Conservation (phyloP, 1,139 yeast genomes). For the Saccharomyces hybrid region DNA sequence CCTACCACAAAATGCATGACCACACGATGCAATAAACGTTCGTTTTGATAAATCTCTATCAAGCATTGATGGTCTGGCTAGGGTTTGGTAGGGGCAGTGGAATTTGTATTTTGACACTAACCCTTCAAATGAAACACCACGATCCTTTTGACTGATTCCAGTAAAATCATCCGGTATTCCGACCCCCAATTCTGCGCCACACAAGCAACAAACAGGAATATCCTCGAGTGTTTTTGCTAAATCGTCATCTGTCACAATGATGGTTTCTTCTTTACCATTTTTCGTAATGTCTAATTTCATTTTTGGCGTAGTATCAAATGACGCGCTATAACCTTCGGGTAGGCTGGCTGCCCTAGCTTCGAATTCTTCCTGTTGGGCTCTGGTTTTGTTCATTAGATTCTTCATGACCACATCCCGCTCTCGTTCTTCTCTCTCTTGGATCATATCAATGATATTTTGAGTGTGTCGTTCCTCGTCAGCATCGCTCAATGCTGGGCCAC, state of each 20-base stretch:
- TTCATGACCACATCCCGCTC: constrained; percentile 32
- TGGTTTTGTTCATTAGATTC: constrained; percentile 31
- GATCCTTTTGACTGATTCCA: constrained; percentile 23
- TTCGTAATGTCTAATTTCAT: constrained; percentile 28
- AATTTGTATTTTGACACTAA: constrained; percentile 33
- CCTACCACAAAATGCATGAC: constrained; percentile 82
- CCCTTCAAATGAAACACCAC: constrained; percentile 24
- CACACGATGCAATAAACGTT: constrained; percentile 65
- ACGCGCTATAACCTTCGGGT: constrained; percentile 25
- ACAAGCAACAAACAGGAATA: constrained; percentile 53
- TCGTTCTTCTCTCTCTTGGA: constrained; percentile 33
- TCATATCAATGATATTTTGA: constrained; percentile 29
- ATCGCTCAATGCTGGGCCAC: background rate
- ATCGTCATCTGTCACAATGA: constrained; percentile 23
- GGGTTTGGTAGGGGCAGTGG: constrained; percentile 61
- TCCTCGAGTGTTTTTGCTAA: constrained; percentile 33
- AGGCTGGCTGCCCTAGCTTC: constrained; percentile 15
- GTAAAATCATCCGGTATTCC: constrained; percentile 56
- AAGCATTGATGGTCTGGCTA: constrained; percentile 41
- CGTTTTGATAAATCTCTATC: constrained; percentile 62
- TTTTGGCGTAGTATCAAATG: constrained; percentile 27
- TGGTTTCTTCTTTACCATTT: constrained; percentile 30
- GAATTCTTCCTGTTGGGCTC: constrained; percentile 19
- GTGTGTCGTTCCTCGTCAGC: constrained; percentile 32
- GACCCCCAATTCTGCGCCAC: constrained; percentile 62